Evolutionary conservation across 768 basidiomycete species (phyloP), one percentile per base, ranked within the genome.

Genomic region (Phanerochaete carnosa): DNA sequence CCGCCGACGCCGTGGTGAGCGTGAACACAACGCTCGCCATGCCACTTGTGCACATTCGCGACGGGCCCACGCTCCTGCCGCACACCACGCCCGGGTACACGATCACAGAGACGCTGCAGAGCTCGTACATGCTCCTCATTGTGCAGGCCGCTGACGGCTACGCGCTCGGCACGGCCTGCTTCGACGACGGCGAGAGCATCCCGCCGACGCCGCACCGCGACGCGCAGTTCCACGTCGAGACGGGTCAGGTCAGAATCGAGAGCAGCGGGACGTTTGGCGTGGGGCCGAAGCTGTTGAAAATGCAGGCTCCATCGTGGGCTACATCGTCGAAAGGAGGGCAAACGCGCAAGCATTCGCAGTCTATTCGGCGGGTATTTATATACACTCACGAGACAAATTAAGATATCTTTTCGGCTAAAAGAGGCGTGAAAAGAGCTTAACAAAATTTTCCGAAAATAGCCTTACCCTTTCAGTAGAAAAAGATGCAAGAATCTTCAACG

Each of bases 1-100:
- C 74, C 45, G 78, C 86, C 23, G 72, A 85, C 23, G 72, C 77
- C 16, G 69, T 72, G 0, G 35, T 72, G 1, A 79, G 80, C 39
- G 69, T 66, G 30, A 76, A 77, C 58, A 80, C 79, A 0, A 83
- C 83, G 7, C 75, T 91, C 49, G 67, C 74, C n/a, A 87, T 88
- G 2, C 89, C 89, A 2, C 82, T 92, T 1, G 80, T 85, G 16
- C 85, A 90, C 67, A 91, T 92, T 72, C 87, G 87, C 61, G 85
- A n/a, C n/a, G 73, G 76, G 54, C 74, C 76, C 15, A 16, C 32
- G 30, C 8, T 32, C 29, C 29, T 52, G 51, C 69, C 90, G 43
- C 84, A 92, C 67, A 73, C 80, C 11, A 62, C 77, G 55, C 87
- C 90, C 9, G 84, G 72, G 1, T 90, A 90, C 70, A 92, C 89